Percentiles rank a stretch among this genome's conserved stretches.
These are phyloP conservation scores for Aspergillus vadensis DNA, from an alignment of 2,329 filamentous ascomycete species.

Conservation along the genomic window DNA sequence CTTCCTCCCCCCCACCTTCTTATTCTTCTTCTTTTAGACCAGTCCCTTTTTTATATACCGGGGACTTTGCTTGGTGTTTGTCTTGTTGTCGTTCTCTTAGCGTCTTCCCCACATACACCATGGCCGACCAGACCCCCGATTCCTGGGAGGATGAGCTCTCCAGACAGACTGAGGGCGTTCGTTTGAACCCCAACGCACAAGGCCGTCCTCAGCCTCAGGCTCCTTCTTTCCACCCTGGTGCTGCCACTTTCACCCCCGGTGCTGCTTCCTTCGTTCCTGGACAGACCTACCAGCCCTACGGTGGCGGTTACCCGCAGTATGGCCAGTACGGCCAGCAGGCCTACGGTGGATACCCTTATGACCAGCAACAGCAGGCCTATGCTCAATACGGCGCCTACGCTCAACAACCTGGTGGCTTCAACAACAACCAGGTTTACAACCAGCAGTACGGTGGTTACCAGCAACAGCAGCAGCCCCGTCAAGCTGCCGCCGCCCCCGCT, in stretches of 20 bases:
- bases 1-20: conserved; percentile 15
- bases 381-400: conserved; percentile 49
- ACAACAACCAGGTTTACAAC: conserved; percentile 52
- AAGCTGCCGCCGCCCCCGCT: conserved; percentile 51
- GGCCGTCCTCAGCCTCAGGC: conserved; percentile 52
- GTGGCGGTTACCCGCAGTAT: conserved; percentile 51
- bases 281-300: conserved; percentile 65
- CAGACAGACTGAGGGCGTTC: conserved; percentile 74
- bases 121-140: conserved; percentile 76
- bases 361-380: conserved; percentile 47
- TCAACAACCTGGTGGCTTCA: conserved; percentile 42
- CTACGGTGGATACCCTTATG: conserved; percentile 53
- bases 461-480: conserved; percentile 46
- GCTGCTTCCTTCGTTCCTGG: conserved; percentile 73
- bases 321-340: conserved; percentile 55
- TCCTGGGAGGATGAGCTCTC: conserved; percentile 94
- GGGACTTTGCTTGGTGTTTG: conserved; percentile 23
- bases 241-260: conserved; percentile 64
- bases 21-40: conserved; percentile 11
- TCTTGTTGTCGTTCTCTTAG: conserved; percentile 25
- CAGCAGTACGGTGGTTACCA: conserved; percentile 42
- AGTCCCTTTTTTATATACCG: conserved; percentile 15
- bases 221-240: conserved; percentile 65
- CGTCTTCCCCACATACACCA: conserved; percentile 46
- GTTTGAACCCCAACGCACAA: conserved; percentile 65